Conservation (phyloP, 805 yeast species). For the Candida schatavii region DNA sequence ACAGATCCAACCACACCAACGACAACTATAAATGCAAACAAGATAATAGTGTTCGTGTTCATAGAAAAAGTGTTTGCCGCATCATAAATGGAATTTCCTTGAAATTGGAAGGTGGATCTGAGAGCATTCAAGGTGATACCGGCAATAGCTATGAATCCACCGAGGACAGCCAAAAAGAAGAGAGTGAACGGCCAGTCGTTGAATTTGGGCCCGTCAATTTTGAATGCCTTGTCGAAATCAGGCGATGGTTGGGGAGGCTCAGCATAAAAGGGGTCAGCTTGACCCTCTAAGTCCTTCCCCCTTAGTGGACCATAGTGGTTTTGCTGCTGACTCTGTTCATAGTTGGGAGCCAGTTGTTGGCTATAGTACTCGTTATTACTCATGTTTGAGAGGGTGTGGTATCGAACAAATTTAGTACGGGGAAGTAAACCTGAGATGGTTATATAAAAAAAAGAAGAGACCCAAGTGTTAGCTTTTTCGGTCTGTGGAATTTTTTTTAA, state of each 20-base stretch:
- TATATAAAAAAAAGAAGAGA: too few relatives aligned
- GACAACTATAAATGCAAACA: conserved; percentile 64
- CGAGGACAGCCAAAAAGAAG: conserved; percentile 44
- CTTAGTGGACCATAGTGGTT: background rate
- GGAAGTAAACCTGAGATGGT: too few relatives aligned
- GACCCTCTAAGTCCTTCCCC: conserved; percentile 26
- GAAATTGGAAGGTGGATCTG: conserved; percentile 48
- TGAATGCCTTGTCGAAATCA: conserved; percentile 65
- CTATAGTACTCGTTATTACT: conserved; percentile 4
- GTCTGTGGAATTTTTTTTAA: too few relatives aligned
- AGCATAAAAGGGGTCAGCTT: conserved; percentile 13
- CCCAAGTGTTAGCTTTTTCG: too few relatives aligned
- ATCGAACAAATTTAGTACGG: too few relatives aligned
- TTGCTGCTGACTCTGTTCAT: background rate
- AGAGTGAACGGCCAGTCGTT: conserved; percentile 73
- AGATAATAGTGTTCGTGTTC: conserved; percentile 70
- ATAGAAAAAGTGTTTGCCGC: conserved; percentile 54
- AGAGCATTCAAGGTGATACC: conserved; percentile 67
- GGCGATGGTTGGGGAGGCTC: conserved; percentile 35
- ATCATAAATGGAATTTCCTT: conserved; percentile 64
- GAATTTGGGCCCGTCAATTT: conserved; percentile 56
- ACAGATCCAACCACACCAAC: conserved; percentile 58
- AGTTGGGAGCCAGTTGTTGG: background rate
- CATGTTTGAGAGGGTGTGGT: too few relatives aligned
- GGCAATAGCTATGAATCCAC: conserved; percentile 70